phyloP scores from a whole-genome alignment of 2,329 filamentous ascomycete genomes.

The Lomentospora prolificans region DNA sequence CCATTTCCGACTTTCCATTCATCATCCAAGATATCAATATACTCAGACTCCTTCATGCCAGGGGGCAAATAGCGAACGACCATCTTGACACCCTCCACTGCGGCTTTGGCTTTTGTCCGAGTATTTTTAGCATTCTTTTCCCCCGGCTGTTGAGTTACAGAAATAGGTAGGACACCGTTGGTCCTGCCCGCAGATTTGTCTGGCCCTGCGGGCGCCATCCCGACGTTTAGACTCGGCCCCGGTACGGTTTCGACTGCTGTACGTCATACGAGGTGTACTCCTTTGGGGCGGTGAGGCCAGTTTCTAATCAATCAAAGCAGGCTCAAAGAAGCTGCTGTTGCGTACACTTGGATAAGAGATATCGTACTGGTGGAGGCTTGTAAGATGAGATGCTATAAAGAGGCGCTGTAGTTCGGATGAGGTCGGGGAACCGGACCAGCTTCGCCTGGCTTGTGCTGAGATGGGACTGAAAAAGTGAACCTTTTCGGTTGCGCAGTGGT shows the following conservation, averaged over 20 bases:
- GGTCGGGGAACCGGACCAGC: neutral
- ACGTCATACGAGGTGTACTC: neutral
- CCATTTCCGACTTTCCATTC: slow-evolving; percentile 76
- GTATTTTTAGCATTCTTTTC: slow-evolving; percentile 7
- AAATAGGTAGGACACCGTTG: slow-evolving; percentile 44
- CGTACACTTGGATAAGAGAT: neutral
- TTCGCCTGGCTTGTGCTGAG: neutral
- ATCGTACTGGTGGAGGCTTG: neutral
- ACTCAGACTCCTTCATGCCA: slow-evolving; percentile 71
- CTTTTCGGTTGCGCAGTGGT: too few species aligned
- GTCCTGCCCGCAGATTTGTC: slow-evolving; percentile 14
- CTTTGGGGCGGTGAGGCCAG: neutral
- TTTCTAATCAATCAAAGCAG: neutral
- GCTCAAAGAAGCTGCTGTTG: neutral
- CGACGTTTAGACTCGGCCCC: neutral
- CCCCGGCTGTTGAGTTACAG: slow-evolving; percentile 24
- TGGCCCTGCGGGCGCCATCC: slow-evolving; percentile 10
- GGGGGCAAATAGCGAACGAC: slow-evolving; percentile 78
- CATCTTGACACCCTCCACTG: slow-evolving; percentile 63
- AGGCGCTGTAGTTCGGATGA: neutral
- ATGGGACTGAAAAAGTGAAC: neutral
- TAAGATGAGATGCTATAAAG: neutral
- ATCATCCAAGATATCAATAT: slow-evolving; percentile 59
- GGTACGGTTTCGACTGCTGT: neutral
- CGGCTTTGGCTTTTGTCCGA: slow-evolving; percentile 2